These are phyloP conservation scores for Amanita thiersii DNA, from an alignment of 768 basidiomycete species.

Conservation along the genomic window DNA sequence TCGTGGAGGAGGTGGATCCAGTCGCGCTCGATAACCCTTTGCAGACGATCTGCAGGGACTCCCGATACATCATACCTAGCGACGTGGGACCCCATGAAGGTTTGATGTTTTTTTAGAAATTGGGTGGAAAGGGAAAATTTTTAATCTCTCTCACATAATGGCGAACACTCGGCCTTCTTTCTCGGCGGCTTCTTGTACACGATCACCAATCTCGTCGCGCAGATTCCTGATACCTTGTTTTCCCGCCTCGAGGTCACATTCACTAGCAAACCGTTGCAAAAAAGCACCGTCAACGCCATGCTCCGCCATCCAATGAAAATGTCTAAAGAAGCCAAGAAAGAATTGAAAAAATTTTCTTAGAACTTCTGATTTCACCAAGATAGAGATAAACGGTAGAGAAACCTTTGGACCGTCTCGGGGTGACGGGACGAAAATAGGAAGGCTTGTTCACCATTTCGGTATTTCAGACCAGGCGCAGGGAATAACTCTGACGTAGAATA, in stretches of 20 bases:
- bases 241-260: conserved; percentile 50
- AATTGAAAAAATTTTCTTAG: not conserved
- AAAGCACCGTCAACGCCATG: conserved; percentile 78
- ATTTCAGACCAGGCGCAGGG: conserved; percentile 57
- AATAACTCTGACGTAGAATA: conserved; percentile 68
- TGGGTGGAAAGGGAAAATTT: not conserved
- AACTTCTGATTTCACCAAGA: not conserved
- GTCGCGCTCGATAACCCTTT: conserved; percentile 57
- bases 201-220: conserved; percentile 67
- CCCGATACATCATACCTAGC: conserved; percentile 79
- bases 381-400: conserved; percentile 11
- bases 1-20: conserved; percentile 64
- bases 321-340: conserved; percentile 25
- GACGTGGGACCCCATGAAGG: too few species aligned
- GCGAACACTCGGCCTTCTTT: conserved; percentile 74
- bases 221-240: conserved; percentile 51
- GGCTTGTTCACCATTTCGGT: conserved; percentile 47
- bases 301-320: conserved; percentile 81
- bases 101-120: not conserved
- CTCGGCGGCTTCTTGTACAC: conserved; percentile 72
- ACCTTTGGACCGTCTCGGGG: conserved; percentile 62
- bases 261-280: conserved; percentile 67
- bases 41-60: conserved; percentile 64
- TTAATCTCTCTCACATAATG: conserved; percentile 60
- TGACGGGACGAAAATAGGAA: conserved; percentile 76